A percentile compares a stretch with the other conserved stretches of the same genome.
phyloP scores from a whole-genome alignment of 495 filamentous ascomycete species.

The Penicillium silybi region DNA sequence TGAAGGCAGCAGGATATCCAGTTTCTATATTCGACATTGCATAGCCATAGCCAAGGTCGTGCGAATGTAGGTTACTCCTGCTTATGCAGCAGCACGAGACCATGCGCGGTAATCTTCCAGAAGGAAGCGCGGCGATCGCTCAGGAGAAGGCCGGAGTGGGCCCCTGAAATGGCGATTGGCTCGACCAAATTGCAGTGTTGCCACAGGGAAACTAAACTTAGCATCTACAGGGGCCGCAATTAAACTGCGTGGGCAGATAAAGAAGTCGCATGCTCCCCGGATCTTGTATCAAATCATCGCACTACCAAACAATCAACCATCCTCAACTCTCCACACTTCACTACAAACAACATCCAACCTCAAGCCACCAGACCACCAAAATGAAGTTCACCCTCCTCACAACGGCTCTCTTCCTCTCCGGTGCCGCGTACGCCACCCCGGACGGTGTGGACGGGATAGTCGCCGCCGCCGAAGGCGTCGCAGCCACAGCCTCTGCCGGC shows the following conservation, averaged over 20 bases:
- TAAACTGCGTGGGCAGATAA: neutral
- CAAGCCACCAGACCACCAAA: constrained; percentile 4
- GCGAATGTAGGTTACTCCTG: neutral
- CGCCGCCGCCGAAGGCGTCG: constrained; percentile 10
- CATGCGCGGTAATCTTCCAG: neutral
- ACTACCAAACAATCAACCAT: neutral
- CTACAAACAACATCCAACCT: neutral
- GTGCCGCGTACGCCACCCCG: constrained; percentile 17
- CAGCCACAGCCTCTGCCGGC: constrained; percentile 4
- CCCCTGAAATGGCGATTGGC: constrained; percentile 11
- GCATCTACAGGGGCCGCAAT: neutral
- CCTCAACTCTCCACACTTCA: neutral
- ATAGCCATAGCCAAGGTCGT: neutral
- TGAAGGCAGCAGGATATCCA: constrained; percentile 11
- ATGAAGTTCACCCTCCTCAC: constrained; percentile 30
- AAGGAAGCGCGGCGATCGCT: neutral
- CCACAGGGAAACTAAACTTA: neutral
- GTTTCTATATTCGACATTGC: constrained; percentile 8
- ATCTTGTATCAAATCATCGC: neutral
- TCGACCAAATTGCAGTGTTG: neutral
- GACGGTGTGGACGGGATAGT: constrained; percentile 11
- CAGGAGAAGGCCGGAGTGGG: constrained; percentile 3
- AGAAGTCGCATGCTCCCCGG: neutral
- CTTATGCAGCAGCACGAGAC: neutral
- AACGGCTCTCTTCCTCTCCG: constrained; percentile 24